Percentiles rank a stretch among this genome's conserved stretches.
These are phyloP conservation scores for Metarhizium guizhouense DNA, from an alignment of 2,329 filamentous ascomycete species.

Conservation along the genomic window DNA sequence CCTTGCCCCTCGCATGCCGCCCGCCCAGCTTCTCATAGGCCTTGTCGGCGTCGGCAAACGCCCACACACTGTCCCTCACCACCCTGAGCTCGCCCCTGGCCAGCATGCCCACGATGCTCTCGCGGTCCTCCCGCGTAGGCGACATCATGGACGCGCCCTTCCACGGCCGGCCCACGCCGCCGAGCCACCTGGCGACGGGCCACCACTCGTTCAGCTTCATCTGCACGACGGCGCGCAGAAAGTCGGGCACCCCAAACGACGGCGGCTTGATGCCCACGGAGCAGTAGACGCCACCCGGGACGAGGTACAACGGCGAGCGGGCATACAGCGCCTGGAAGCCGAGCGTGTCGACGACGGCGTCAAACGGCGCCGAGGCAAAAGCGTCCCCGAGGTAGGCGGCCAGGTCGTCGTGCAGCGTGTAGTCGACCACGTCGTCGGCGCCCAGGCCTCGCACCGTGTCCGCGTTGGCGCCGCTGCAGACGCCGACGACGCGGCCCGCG, in stretches of 20 bases:
- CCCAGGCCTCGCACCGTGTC: slow-evolving; percentile 37
- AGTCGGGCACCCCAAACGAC: slow-evolving; percentile 18
- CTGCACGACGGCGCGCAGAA: slow-evolving; percentile 20
- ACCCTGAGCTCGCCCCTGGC: slow-evolving; percentile 24
- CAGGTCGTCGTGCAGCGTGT: slow-evolving; percentile 26
- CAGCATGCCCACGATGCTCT: slow-evolving; percentile 24
- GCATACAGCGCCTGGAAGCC: slow-evolving; percentile 38
- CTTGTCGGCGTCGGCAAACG: slow-evolving; percentile 25
- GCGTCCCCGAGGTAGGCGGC: slow-evolving; percentile 21
- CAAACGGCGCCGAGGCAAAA: slow-evolving; percentile 24
- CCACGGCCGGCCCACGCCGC: slow-evolving; percentile 28
- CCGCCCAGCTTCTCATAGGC: slow-evolving; percentile 26
- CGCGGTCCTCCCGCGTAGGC: slow-evolving; percentile 22
- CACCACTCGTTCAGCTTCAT: slow-evolving; percentile 30
- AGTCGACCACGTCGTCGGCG: slow-evolving; percentile 38
- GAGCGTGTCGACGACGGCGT: slow-evolving; percentile 40
- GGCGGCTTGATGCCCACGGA: slow-evolving; percentile 31
- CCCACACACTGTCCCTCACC: slow-evolving; percentile 27
- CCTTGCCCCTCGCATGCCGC: slow-evolving; percentile 27
- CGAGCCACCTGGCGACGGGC: slow-evolving; percentile 25
- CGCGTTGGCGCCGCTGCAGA: slow-evolving; percentile 38
- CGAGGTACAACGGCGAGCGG: slow-evolving; percentile 29
- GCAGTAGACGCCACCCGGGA: slow-evolving; percentile 26
- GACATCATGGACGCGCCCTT: slow-evolving; percentile 24
- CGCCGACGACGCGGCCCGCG: slow-evolving; percentile 33